Evolutionary conservation across 202 grass and related monocot species (phyloP).

Genomic region (Zoysia matrella): DNA sequence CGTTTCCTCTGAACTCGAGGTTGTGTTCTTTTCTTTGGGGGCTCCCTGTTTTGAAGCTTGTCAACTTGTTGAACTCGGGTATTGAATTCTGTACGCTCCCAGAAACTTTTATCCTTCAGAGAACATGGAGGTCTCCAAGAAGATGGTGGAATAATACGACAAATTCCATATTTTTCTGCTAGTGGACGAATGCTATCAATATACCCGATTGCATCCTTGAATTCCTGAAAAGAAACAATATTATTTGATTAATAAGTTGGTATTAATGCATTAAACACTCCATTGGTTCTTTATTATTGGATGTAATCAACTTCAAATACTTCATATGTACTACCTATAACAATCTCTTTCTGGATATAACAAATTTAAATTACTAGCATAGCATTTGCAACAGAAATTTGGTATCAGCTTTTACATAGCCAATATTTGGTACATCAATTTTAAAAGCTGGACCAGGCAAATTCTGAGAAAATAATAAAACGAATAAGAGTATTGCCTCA

Average conservation of each 20-base stretch:
- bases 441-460: background rate
- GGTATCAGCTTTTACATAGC: background rate
- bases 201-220: constrained; percentile 85
- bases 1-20: constrained; percentile 68
- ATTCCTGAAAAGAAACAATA: constrained; percentile 71
- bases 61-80: constrained; percentile 94
- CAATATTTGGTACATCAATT: background rate
- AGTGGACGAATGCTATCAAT: constrained; percentile 71
- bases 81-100: constrained; percentile 69
- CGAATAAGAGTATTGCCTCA: background rate
- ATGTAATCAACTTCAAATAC: background rate
- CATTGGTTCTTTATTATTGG: background rate
- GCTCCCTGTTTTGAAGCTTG: constrained; percentile 93
- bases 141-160: constrained; percentile 82
- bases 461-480: background rate
- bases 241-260: background rate
- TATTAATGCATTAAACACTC: background rate
- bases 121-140: constrained; percentile 79
- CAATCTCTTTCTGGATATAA: background rate
- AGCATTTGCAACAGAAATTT: constrained; percentile 6
- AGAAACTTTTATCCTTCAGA: constrained; percentile 82
- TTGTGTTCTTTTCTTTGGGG: constrained; percentile 63
- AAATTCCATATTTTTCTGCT: constrained; percentile 92
- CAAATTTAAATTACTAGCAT: background rate
- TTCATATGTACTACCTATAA: background rate